Base-by-base conservation (phyloP, 2,329 filamentous ascomycete genomes). In the Sarocladium brachiariae region DNA sequence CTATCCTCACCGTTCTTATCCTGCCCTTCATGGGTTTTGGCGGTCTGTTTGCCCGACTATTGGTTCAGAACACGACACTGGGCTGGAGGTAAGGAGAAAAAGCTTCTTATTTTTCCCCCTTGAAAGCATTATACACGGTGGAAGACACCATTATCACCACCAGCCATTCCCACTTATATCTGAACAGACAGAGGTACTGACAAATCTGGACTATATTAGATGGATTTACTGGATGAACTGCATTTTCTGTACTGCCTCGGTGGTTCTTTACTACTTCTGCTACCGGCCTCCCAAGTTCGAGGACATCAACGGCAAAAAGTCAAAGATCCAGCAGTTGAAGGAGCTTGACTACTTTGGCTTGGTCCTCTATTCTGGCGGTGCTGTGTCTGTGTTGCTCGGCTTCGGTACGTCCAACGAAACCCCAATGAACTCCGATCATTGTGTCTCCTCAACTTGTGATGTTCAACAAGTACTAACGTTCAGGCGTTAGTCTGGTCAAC, bases 211-310 rank as follows among this genome's bases (percentile, higher is more conserved):
- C 13, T 31, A 31, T 31, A 13, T 11, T n/a, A 37, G 34, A n/a
- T 37, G 34, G 34, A 37, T 37, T 18, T 37, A 37, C 34, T 37
- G 34, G 34, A 37, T 37, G 34, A 37, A 37, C 34, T 37, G 34
- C 34, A 37, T 37, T 16, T 37, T 37, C 34, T 37, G 34, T n/a
- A 37, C 34, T 16, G 34, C n/a, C 34, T 37, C 34, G 34, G 34
- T 37, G 34, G 34, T 37, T 9, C 34, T 37, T 18, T 37, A 37
- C 34, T 37, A 37, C 34, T 37, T 37, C n/a, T 37, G 34, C 34
- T 37, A 37, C n/a, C 34, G 34, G 9, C 34, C 34, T 37, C 34
- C 34, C 34, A 37, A 37, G 34, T 37, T 37, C 34, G 34, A 37
- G 34, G 34, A 37, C n/a, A 37, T 37, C 34, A 37, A 37, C 34